phyloP scores from a whole-genome alignment of 2,329 filamentous ascomycete species.

The Hypoxylon sp. region DNA sequence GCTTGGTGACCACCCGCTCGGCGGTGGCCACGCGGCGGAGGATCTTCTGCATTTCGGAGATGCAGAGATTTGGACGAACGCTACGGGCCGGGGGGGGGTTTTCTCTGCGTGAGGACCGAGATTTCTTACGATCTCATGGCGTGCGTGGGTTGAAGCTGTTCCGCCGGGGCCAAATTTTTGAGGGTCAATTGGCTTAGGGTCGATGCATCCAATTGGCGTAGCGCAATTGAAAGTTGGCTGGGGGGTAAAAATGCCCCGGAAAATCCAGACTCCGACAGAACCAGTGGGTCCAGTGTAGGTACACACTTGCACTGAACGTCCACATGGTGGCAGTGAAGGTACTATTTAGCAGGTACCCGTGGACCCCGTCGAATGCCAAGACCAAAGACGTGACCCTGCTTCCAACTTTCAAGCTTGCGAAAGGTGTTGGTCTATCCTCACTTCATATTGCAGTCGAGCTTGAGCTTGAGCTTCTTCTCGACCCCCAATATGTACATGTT shows the following conservation, averaged over 20 bases:
- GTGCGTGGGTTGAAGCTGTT: slow-evolving; percentile 30
- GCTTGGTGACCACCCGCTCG: slow-evolving; percentile 56
- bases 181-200: slow-evolving; percentile 22
- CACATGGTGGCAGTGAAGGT: too few relatives aligned
- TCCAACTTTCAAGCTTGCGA: background rate
- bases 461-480: slow-evolving; percentile 22
- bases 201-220: slow-evolving; percentile 15
- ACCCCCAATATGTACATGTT: slow-evolving; percentile 3
- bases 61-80: background rate
- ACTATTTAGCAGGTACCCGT: background rate
- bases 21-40: slow-evolving; percentile 56
- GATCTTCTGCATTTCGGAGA: slow-evolving; percentile 54
- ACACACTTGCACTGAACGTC: too few relatives aligned
- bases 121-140: slow-evolving; percentile 23
- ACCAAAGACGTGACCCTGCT: slow-evolving; percentile 4
- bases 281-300: background rate
- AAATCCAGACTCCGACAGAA: slow-evolving; percentile 39
- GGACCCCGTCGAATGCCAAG: slow-evolving; percentile 27
- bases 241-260: slow-evolving; percentile 25
- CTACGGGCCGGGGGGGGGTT: background rate
- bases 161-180: slow-evolving; percentile 28
- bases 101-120: slow-evolving; percentile 3
- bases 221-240: slow-evolving; percentile 7
- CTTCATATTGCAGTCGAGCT: slow-evolving; percentile 15
- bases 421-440: slow-evolving; percentile 29